phyloP scores from a whole-genome alignment of 2,329 filamentous ascomycete genomes.

The Ophiostoma montium region DNA sequence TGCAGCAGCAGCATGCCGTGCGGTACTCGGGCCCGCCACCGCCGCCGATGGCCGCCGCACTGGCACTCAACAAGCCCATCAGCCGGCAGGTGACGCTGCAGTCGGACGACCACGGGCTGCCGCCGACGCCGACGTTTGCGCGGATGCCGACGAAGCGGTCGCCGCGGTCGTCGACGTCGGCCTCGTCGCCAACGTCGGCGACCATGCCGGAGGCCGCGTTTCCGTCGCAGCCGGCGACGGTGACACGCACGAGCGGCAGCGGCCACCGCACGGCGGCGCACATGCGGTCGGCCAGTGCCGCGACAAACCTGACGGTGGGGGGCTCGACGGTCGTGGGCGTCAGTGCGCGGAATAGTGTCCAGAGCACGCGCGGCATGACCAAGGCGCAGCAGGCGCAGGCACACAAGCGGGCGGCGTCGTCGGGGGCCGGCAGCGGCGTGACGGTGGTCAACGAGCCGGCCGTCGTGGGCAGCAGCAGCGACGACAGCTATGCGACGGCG shows the following conservation, averaged over 20 bases:
- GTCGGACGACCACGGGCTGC: slow-evolving; percentile 9
- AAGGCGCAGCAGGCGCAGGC: neutral
- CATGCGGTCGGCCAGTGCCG: slow-evolving; percentile 6
- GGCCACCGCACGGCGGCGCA: neutral
- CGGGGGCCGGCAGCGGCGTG: slow-evolving; percentile 3
- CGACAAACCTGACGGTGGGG: slow-evolving; percentile 2
- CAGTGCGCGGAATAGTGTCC: slow-evolving; percentile 8
- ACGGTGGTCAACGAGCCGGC: neutral
- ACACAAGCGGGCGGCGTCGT: slow-evolving; percentile 7
- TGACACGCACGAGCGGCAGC: neutral
- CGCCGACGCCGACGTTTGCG: slow-evolving; percentile 8
- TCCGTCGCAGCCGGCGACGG: too few species aligned
- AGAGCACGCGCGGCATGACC: neutral
- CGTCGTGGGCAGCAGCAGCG: neutral
- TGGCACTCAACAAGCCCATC: neutral
- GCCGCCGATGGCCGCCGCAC: slow-evolving; percentile 2
- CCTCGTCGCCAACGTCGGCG: too few species aligned
- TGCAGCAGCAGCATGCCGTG: neutral
- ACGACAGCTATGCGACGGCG: neutral
- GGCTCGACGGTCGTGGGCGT: slow-evolving; percentile 10
- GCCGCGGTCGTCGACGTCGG: neutral
- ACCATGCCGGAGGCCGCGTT: too few species aligned
- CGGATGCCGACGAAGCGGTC: neutral
- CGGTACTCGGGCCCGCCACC: slow-evolving; percentile 10
- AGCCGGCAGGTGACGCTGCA: neutral